phyloP scores from a whole-genome alignment of 805 yeast species.

The Brettanomyces naardenensis region DNA sequence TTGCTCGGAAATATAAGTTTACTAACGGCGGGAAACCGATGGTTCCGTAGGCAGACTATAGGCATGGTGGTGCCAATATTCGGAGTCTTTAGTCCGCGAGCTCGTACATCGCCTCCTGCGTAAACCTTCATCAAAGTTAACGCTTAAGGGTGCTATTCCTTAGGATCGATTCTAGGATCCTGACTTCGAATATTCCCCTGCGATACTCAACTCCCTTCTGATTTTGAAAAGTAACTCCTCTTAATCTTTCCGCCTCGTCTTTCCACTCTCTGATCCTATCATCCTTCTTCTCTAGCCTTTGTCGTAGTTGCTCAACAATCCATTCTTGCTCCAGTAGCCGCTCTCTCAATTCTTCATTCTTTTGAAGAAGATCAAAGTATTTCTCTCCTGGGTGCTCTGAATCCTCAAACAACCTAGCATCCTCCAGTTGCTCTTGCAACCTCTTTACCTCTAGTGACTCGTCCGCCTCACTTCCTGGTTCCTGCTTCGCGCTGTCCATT shows the following conservation, averaged over 20 bases:
- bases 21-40: too few relatives aligned
- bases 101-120: too few relatives aligned
- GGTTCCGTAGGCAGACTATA: too few relatives aligned
- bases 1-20: too few relatives aligned
- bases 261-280: constrained; percentile 3
- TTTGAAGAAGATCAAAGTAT: background rate
- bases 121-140: background rate
- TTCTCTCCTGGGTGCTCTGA: background rate
- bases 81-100: too few relatives aligned
- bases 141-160: background rate
- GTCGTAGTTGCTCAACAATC: background rate
- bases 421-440: background rate
- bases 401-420: background rate
- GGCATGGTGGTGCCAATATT: background rate
- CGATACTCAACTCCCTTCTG: background rate
- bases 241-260: background rate
- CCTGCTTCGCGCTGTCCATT: too few relatives aligned
- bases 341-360: background rate
- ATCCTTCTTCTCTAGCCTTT: background rate
- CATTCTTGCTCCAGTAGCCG: background rate
- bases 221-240: background rate
- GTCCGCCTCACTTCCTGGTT: too few relatives aligned
- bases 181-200: background rate
- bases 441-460: background rate
- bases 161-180: background rate